Percentiles rank a stretch among this genome's conserved stretches.
Conservation (phyloP, 108 stramenopile species). For the Aureococcus anophagefferens region DNA sequence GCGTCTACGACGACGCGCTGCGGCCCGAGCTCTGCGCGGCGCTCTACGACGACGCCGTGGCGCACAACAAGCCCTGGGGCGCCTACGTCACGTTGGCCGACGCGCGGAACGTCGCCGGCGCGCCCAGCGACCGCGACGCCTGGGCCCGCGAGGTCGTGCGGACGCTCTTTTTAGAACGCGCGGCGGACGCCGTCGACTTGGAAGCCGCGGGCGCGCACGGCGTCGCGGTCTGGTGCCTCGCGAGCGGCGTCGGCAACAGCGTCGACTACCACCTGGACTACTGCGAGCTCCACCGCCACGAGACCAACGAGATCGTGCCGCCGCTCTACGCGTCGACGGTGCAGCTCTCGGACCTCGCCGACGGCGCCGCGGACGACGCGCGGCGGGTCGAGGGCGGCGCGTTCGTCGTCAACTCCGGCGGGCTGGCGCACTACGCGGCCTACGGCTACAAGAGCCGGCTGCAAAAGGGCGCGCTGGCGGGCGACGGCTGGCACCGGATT, state of each 20-base stretch:
- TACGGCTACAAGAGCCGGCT: conserved; percentile 15
- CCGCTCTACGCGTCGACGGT: conserved; percentile 13
- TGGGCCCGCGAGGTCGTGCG: too few species aligned
- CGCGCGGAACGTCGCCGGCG: too few species aligned
- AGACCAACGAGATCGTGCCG: conserved; percentile 11
- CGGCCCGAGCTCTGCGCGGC: too few species aligned
- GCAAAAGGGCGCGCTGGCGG: not conserved
- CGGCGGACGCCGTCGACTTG: too few species aligned
- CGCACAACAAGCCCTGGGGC: too few species aligned
- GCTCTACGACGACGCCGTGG: too few species aligned
- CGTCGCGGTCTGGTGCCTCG: conserved; percentile 11
- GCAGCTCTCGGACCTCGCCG: not conserved
- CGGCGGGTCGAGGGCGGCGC: conserved; percentile 9
- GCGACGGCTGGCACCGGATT: conserved; percentile 3
- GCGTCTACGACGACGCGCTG: too few species aligned
- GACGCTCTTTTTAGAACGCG: too few species aligned
- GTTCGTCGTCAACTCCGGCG: conserved; percentile 5
- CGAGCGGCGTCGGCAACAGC: not conserved
- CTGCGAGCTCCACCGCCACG: conserved; percentile 13
- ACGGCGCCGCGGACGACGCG: not conserved
- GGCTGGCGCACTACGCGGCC: conserved; percentile 7
- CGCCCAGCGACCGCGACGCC: too few species aligned
- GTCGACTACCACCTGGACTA: conserved; percentile 19
- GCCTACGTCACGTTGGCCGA: too few species aligned
- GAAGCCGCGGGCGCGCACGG: not conserved